Evolutionary conservation across 2,329 filamentous ascomycete genomes (phyloP), one percentile per base, ranked within the genome.

Genomic region (Proliferodiscus dingleyae): DNA sequence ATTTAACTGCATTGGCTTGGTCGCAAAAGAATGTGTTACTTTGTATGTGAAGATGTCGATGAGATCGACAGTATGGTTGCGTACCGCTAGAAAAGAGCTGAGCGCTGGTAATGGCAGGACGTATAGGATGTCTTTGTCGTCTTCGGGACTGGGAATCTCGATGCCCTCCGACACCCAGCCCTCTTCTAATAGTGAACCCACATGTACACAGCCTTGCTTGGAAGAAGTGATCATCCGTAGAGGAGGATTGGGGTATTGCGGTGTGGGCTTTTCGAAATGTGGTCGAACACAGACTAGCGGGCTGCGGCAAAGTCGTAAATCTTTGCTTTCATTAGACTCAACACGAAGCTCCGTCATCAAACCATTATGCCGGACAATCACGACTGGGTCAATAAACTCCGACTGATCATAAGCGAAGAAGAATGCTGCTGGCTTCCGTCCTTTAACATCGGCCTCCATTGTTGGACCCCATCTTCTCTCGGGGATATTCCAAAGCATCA

Each of bases 301-400:
- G 42, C 70, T 75, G 22, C 70, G 71, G 57, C 75, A 80, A 26
- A 83, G 70, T 13, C 62, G 58, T 46, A 73, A 70, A 22, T 73
- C 71, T 19, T 58, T 64, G 3, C 65, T 61, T 36, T 69, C 63
- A 4, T 52, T 49, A 5, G 63, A 66, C 13, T 71, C 72, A 13
- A 76, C 65, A 39, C 71, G 69, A 9, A 84, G 64, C 56, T 85
- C 80, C 0, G 72, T 73, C 58, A 89, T 67, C 3, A 72, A 70
- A 0, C 85, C 86, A 43, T 84, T 81, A 13, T 77, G 73, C 28
- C 78, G 78, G 5, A 89, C 72, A 6, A 88, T 60, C 7, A 87
- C 61, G 1, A 89, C 63, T 9, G 71, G 68, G 1, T 73, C 71
- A 1, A 69, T 61, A 1, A 61, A 46, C 13, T 61, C 57, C 18